A percentile compares a stretch with the other conserved stretches of the same genome.
Conservation (phyloP, 2,329 filamentous ascomycete genomes). For the Aaosphaeria pasadenensis region DNA sequence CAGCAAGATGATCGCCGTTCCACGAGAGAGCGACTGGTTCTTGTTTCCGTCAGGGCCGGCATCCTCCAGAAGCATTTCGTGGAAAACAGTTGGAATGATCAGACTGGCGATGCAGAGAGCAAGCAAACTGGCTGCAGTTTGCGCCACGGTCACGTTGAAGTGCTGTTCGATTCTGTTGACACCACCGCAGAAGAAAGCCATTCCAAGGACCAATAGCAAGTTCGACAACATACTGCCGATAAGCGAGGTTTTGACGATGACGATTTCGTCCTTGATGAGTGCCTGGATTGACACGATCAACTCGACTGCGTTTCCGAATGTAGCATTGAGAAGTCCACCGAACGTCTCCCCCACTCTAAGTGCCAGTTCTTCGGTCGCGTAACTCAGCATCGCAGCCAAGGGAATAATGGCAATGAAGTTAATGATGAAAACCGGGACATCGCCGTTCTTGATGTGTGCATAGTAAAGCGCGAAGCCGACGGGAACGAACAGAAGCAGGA, state of each 20-base stretch:
- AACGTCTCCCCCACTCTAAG: conserved; percentile 75
- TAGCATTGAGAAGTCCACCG: conserved; percentile 84
- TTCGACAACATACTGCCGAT: conserved; percentile 92
- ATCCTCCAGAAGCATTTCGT: conserved; percentile 31
- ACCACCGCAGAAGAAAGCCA: conserved; percentile 88
- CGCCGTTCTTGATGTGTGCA: conserved; percentile 47
- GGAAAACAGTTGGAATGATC: conserved; percentile 86
- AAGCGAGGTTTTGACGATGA: conserved; percentile 89
- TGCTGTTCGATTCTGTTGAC: conserved; percentile 75
- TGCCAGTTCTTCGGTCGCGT: conserved; percentile 87
- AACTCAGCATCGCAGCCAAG: conserved; percentile 80
- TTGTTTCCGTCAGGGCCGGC: conserved; percentile 19
- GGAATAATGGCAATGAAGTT: conserved; percentile 95
- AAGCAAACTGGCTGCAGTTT: conserved; percentile 80
- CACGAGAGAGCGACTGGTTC: conserved; percentile 55
- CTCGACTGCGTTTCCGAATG: conserved; percentile 84
- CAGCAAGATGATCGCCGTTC: conserved; percentile 76
- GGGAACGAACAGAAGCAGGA: conserved; percentile 75
- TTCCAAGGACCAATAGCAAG: conserved; percentile 81
- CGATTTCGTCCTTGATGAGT: conserved; percentile 67
- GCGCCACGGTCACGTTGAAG: conserved; percentile 90
- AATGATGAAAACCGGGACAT: conserved; percentile 66
- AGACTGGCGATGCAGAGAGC: conserved; percentile 75
- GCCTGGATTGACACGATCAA: conserved; percentile 87
- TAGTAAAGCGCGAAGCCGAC: conserved; percentile 73